Base-by-base conservation (phyloP, 202 grass and related monocot species). In the Cymbopogon flexuosus region DNA sequence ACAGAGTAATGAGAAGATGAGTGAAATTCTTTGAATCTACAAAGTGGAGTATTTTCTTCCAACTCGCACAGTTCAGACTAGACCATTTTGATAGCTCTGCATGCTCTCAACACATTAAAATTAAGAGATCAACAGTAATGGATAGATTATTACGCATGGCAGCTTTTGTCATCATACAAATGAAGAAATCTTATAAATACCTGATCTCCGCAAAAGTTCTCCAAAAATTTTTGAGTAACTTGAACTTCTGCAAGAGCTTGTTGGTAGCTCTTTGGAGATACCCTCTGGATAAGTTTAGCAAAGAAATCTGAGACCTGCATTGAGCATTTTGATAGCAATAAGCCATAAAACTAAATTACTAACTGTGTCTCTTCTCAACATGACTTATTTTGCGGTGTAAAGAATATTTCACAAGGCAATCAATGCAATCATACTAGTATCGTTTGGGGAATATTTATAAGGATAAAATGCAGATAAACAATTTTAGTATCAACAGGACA, bases 171-270 rank as follows among this genome's bases (percentile, higher is more conserved):
- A 76, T 66, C 42, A 46, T 76, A 10, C 21, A 42, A 56, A 43
- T 68, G 69, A 84, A 70, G 52, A 63, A 84, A 80, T 18, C 8
- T 62, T 13, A 62, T 63, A 24, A 35, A 40, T 79, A 95, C 95
- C 90, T 95, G 95, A 77, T 98, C 95, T 74, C 92, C 92, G 76
- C 88, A 95, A 72, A 95, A 98, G 78, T 98, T 98, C 58, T 98
- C 95, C 67, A 98, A 85, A 79, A 98, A 98, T 51, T 98, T 98
- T 72, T 95, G 92, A 33, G 95, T 74, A 77, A 98, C 90, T 86
- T 76, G 87, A 81, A 98, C 95, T 94, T 98, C 95, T 45, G 64
- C 84, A 62, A 98, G 88, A 81, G 95, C 95, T 91, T 98, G 95
- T 57, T 84, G 84, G 86, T 93, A 98, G 74, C 95, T 98, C 90